phyloP scores from a whole-genome alignment of 78 protist genomes.

The Dictyostelium capitatum region DNA sequence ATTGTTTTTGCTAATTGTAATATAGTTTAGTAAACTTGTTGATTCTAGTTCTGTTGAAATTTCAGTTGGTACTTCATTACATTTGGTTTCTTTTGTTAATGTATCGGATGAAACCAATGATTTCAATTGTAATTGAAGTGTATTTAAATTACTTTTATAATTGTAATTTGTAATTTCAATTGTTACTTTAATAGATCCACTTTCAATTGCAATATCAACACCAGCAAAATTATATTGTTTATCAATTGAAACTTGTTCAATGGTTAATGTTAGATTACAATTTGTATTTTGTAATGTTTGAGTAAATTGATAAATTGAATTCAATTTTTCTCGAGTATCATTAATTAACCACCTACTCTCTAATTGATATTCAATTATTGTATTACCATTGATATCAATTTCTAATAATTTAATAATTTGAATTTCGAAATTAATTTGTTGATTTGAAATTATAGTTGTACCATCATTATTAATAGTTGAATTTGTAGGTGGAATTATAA shows the following conservation, averaged over 20 bases:
- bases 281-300: not conserved
- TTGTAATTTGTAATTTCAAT: not conserved
- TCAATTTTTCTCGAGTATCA: not conserved
- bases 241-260: not conserved
- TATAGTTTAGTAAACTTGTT: slow-evolving; percentile 7
- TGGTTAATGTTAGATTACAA: not conserved
- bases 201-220: not conserved
- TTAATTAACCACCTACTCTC: not conserved
- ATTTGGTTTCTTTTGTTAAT: not conserved
- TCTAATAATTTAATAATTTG: not conserved
- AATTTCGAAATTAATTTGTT: not conserved
- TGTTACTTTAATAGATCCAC: not conserved
- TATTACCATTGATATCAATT: not conserved
- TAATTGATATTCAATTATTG: not conserved
- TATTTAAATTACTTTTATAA: slow-evolving; percentile 3
- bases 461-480: not conserved
- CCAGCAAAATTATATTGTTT: not conserved
- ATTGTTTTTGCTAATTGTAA: slow-evolving; percentile 27
- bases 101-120: not conserved
- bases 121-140: not conserved
- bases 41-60: not conserved
- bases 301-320: not conserved
- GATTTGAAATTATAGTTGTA: slow-evolving; percentile 5
- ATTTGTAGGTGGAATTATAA: not conserved
- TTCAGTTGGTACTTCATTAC: not conserved